Percentiles rank a stretch among this genome's conserved stretches.
These are phyloP conservation scores for Aspergillus pseudoviridinutans DNA, from an alignment of 2,329 filamentous ascomycete species.

Conservation along the genomic window DNA sequence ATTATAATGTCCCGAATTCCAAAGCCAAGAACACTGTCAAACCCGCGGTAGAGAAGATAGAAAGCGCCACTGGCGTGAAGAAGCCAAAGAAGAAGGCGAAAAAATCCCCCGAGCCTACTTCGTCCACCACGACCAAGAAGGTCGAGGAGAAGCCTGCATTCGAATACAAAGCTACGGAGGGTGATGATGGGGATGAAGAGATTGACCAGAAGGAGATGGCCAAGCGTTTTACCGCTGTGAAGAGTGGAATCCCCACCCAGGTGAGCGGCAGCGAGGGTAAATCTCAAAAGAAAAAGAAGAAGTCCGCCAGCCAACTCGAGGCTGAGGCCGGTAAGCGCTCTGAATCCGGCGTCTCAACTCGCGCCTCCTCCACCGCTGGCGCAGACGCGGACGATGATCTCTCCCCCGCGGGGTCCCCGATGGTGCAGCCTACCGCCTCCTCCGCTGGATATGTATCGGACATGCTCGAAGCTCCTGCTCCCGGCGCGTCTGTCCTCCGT, in stretches of 20 bases:
- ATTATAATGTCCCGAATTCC: constrained; percentile 35
- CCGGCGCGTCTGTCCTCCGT: constrained; percentile 71
- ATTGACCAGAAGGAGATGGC: constrained; percentile 73
- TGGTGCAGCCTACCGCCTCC: constrained; percentile 41
- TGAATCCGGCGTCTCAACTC: constrained; percentile 47
- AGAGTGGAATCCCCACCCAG: constrained; percentile 62
- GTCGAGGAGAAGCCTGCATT: constrained; percentile 28
- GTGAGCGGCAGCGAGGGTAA: constrained; percentile 30
- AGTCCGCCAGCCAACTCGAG: constrained; percentile 52
- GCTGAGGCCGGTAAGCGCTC: constrained; percentile 44
- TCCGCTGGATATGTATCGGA: constrained; percentile 70
- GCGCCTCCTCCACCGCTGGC: constrained; percentile 66
- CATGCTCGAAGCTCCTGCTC: constrained; percentile 74
- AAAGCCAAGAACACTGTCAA: constrained; percentile 31
- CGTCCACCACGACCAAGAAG: constrained; percentile 27
- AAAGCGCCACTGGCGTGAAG: constrained; percentile 30
- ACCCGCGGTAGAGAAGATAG: constrained; percentile 31
- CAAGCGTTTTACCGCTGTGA: constrained; percentile 64
- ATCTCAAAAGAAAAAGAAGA: constrained; percentile 64
- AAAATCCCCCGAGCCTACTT: constrained; percentile 24
- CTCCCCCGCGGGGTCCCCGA: constrained; percentile 66
- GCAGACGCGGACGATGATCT: constrained; percentile 78
- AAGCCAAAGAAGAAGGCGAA: constrained; percentile 42
- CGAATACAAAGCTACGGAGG: constrained; percentile 24
- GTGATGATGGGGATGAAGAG: constrained; percentile 50